Evolutionary conservation across 768 basidiomycete species (phyloP).

Genomic region (Austroboletus festivus): DNA sequence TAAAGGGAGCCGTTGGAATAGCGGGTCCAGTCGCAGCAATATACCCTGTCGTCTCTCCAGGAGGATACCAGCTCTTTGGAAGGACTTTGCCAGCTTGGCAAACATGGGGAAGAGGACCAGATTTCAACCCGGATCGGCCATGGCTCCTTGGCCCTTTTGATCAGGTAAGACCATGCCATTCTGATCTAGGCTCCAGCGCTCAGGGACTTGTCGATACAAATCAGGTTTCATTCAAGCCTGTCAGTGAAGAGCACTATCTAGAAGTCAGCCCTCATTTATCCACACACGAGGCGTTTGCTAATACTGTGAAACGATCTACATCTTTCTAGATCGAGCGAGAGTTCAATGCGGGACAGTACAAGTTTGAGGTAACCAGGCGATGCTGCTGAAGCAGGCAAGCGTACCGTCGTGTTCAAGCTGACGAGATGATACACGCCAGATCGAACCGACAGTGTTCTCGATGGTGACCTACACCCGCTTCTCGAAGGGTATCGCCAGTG

Average conservation of each 20-base stretch:
- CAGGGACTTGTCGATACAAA: too few relatives aligned
- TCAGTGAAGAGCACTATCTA: constrained; percentile 47
- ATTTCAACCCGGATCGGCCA: constrained; percentile 46
- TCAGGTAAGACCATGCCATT: constrained; percentile 37
- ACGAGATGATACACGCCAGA: constrained; percentile 24
- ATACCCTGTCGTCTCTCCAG: constrained; percentile 61
- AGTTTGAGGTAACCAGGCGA: constrained; percentile 40
- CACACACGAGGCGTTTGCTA: neutral
- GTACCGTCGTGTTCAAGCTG: neutral
- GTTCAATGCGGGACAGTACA: constrained; percentile 53
- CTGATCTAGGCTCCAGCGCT: too few relatives aligned
- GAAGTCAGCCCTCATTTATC: constrained; percentile 32
- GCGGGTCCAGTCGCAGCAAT: constrained; percentile 66
- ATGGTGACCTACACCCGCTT: constrained; percentile 48
- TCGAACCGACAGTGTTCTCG: constrained; percentile 51
- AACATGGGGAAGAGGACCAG: constrained; percentile 52
- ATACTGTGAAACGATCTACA: neutral
- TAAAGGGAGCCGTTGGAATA: constrained; percentile 65
- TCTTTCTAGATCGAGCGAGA: constrained; percentile 41
- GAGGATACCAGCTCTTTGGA: constrained; percentile 64
- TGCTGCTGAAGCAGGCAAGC: neutral
- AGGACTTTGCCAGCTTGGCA: constrained; percentile 65
- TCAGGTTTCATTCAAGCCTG: constrained; percentile 51
- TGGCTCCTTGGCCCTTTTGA: constrained; percentile 66
- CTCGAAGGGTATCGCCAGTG: constrained; percentile 37